Evolutionary conservation across 179 eudicot species (phyloP), one percentile per base, ranked within the genome.

Genomic region (Dionaea muscipula): DNA sequence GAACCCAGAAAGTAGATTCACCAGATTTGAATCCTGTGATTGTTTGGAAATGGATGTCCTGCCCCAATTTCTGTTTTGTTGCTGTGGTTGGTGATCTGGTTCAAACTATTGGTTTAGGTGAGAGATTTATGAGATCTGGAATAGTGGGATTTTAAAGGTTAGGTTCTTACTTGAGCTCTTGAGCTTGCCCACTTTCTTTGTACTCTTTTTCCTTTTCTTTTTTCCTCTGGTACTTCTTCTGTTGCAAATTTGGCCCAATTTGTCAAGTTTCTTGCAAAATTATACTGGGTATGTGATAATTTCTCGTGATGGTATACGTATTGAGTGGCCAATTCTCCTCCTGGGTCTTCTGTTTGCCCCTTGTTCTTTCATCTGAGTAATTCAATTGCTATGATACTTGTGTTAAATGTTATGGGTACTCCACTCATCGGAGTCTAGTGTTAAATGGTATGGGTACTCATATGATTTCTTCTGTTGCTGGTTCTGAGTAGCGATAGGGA

Each of bases 41-140:
- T 39, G 12, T 39, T 10, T 2, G 11, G 50, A 46, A 9, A 46
- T 46, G 50, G 50, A 1, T 44, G 33, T 50, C 31, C 26, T 48
- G 23, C n/a, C 49, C 39, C 7, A 22, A 64, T 67, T 56, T 59
- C 26, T 60, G 41, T 59, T 59, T 56, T 16, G 67, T 49, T 52
- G 26, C 48, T 40, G 26, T 27, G 49, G 7, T 40, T 16, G 55
- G 67, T 48, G 60, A 65, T 62, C 44, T 33, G 62, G 63, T 50
- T 72, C 50, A 23, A n/a, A 19, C 62, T 20, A 58, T 55, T 53
- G 49, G 58, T 56, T 52, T 64, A 36, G 61, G 37, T 61, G 59
- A 50, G 57, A 44, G 68, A 64, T 62, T 58, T 57, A 45, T 64
- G 64, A 68, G 80, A 73, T 78, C 83, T 69, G 77, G 64, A 4